phyloP scores from a whole-genome alignment of 2,329 filamentous ascomycete species.

The Curvularia spicifera region DNA sequence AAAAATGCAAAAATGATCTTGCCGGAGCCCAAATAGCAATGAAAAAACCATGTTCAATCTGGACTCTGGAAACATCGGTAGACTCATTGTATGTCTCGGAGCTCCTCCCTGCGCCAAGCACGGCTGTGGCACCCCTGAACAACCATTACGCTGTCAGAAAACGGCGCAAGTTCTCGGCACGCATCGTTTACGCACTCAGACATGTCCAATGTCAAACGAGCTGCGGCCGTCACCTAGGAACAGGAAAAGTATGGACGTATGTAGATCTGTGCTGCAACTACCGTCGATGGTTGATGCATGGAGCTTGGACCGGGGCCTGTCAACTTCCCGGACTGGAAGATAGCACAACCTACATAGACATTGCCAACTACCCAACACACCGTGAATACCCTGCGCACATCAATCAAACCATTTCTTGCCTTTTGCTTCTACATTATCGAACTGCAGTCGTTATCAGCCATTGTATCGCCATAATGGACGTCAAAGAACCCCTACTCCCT shows the following conservation, averaged over 20 bases:
- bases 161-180: not conserved
- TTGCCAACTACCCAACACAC: not conserved
- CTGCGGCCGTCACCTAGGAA: not conserved
- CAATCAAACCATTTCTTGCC: not conserved
- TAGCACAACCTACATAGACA: conserved; percentile 7
- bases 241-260: not conserved
- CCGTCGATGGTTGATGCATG: conserved; percentile 7
- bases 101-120: not conserved
- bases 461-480: conserved; percentile 5
- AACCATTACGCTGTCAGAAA: not conserved
- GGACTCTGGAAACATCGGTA: not conserved
- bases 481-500: conserved; percentile 33
- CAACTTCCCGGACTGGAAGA: conserved; percentile 1
- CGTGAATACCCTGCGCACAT: not conserved
- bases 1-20: not conserved
- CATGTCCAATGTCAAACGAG: no score
- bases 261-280: conserved; percentile 4
- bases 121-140: not conserved
- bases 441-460: not conserved
- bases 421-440: not conserved
- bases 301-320: conserved; percentile 12
- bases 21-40: not conserved
- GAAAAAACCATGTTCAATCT: no score
- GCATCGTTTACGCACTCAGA: not conserved
- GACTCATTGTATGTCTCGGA: not conserved